phyloP scores from a whole-genome alignment of 805 yeast species.

The Sugiyamaella americana region DNA sequence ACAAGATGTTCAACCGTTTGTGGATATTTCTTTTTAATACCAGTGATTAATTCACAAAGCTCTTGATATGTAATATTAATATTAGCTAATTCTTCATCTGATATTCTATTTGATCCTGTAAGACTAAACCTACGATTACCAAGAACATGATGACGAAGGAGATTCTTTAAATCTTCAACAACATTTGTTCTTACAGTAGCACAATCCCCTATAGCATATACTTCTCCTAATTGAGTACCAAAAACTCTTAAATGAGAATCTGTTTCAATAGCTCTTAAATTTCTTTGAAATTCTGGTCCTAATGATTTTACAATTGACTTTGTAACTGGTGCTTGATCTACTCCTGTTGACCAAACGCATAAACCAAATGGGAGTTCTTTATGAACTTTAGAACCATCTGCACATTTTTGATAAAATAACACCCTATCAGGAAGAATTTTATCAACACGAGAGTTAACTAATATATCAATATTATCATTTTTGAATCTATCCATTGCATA shows the following conservation, averaged over 20 bases:
- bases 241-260: conserved; percentile 65
- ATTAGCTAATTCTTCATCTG: conserved; percentile 48
- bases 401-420: conserved; percentile 46
- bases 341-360: conserved; percentile 74
- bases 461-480: conserved; percentile 56
- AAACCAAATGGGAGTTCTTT: conserved; percentile 59
- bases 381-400: conserved; percentile 28
- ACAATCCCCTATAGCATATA: conserved; percentile 69
- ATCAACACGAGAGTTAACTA: conserved; percentile 59
- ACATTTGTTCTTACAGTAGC: conserved; percentile 57
- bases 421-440: conserved; percentile 53
- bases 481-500: conserved; percentile 60
- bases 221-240: conserved; percentile 63
- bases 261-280: conserved; percentile 67
- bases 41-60: conserved; percentile 42
- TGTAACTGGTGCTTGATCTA: conserved; percentile 59
- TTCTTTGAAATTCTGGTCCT: conserved; percentile 42
- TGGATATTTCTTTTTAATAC: conserved; percentile 48
- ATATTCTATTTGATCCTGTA: conserved; percentile 21
- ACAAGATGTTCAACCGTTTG: conserved; percentile 52
- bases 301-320: conserved; percentile 47
- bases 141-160: conserved; percentile 32
- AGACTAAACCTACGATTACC: conserved; percentile 16
- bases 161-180: conserved; percentile 49
- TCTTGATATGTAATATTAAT: conserved; percentile 44